Conservation (phyloP, 768 basidiomycete species). For the Galerina sulciceps region DNA sequence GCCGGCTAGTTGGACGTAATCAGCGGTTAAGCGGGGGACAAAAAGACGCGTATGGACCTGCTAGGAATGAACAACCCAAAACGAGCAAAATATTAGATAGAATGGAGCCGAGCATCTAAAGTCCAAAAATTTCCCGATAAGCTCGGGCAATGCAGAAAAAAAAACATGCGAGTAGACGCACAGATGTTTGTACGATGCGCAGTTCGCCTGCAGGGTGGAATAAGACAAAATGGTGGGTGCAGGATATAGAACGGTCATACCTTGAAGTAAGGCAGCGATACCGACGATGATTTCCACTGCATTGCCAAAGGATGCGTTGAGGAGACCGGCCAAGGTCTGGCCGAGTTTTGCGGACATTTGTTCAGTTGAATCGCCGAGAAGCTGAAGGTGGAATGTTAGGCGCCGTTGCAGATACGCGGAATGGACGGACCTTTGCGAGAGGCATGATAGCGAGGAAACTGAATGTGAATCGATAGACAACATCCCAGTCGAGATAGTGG, state of each 20-base stretch:
- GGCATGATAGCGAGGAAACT: constrained; percentile 87
- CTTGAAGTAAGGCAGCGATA: constrained; percentile 80
- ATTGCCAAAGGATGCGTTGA: constrained; percentile 86
- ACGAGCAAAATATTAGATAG: constrained; percentile 90
- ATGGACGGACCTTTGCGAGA: constrained; percentile 68
- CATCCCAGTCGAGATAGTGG: constrained; percentile 75
- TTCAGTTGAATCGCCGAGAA: constrained; percentile 83
- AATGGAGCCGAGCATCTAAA: constrained; percentile 87
- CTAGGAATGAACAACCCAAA: constrained; percentile 89
- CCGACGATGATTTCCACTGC: constrained; percentile 92
- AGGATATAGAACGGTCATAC: constrained; percentile 34
- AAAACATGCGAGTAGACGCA: constrained; percentile 33
- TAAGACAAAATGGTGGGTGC: not conserved
- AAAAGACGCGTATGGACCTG: constrained; percentile 47
- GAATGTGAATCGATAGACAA: constrained; percentile 71
- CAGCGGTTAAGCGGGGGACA: not conserved
- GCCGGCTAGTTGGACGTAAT: constrained; percentile 51
- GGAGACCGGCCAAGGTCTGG: constrained; percentile 82
- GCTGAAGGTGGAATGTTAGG: constrained; percentile 37
- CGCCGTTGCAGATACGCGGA: constrained; percentile 3
- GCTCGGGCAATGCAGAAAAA: not conserved
- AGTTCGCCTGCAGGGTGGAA: constrained; percentile 58
- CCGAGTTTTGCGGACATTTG: constrained; percentile 80
- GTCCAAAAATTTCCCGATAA: not conserved
- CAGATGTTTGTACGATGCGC: constrained; percentile 91